Evolutionary conservation across 306 rosid species (phyloP), one percentile per base, ranked within the genome.

Genomic region (Medicago arabica): DNA sequence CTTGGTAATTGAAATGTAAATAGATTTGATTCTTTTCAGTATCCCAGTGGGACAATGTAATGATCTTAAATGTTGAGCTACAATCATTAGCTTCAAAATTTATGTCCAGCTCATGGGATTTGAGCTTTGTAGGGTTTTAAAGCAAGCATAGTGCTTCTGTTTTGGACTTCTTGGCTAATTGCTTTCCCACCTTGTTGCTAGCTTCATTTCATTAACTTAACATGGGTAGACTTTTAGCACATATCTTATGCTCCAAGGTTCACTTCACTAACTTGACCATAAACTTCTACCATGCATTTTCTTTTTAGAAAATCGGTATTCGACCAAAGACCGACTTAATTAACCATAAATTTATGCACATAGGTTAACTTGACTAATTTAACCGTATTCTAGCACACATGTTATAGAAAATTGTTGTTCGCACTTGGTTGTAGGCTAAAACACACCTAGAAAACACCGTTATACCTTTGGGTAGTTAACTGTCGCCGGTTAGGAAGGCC

Each of bases 1-100:
- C 86, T 85, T 82, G 68, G 83, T 78, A 82, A 83, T 69, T 84
- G 81, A 82, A 83, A 67, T 80, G 55, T 28, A 69, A 76, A 79
- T 88, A 67, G 82, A 76, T 80, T 82, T 85, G 63, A 83, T 80
- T 83, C 87, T 85, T 78, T 78, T 78, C 83, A 75, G 82, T 81
- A 78, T 82, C 83, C n/a, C 38, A 61, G 75, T 74, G 85, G 81
- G 82, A 63, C 82, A 74, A 69, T 55, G 70, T 39, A 77, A 81
- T 84, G 64, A 86, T 87, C 92, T 81, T 73, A 34, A 15, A 39
- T 73, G 65, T 72, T 78, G 76, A 83, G 75, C 14, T 79, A 78
- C 73, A 85, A 83, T 85, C 83, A 88, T 88, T 85, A 73, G 67
- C 61, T 73, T 74, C 77, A 78, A 80, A 80, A 50, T 73, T 64